phyloP scores from a whole-genome alignment of 129 eudicot species.

The Flaveria bidentis region DNA sequence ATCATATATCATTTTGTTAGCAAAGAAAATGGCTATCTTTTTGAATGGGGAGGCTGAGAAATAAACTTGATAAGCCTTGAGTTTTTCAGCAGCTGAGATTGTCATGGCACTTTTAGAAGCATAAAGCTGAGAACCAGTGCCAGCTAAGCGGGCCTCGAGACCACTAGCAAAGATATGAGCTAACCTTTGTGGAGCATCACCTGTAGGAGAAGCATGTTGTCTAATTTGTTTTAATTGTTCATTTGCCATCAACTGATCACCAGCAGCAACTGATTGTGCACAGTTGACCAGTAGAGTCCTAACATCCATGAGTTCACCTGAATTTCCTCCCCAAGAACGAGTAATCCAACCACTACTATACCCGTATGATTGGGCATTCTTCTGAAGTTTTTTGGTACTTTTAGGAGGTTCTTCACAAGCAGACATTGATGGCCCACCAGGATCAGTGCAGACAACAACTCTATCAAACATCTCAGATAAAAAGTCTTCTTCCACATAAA shows the following conservation, averaged over 20 bases:
- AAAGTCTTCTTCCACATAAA: constrained; percentile 7
- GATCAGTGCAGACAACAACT: constrained; percentile 12
- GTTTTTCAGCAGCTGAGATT: constrained; percentile 12
- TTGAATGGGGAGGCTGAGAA: not conserved
- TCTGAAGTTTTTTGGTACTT: not conserved
- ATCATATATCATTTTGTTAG: constrained; percentile 1
- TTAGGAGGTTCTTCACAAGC: constrained; percentile 5
- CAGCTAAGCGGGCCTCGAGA: constrained; percentile 14
- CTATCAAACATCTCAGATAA: constrained; percentile 10
- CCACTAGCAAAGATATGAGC: constrained; percentile 16
- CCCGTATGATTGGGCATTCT: not conserved
- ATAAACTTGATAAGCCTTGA: constrained; percentile 8
- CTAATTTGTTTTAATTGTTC: constrained; percentile 17
- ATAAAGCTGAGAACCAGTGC: constrained; percentile 7
- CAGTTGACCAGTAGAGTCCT: constrained; percentile 2
- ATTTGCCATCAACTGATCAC: not conserved
- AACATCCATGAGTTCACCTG: constrained; percentile 19
- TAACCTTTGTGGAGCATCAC: constrained; percentile 17
- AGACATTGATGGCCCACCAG: constrained; percentile 11
- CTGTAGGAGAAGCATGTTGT: constrained; percentile 15
- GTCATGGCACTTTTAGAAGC: constrained; percentile 12
- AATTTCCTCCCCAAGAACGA: constrained; percentile 13
- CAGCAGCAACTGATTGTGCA: constrained; percentile 8
- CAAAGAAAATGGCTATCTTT: constrained; percentile 8
- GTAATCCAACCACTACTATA: constrained; percentile 18